Conservation (phyloP, 208 protist species). For the Crithidia brevicula region DNA sequence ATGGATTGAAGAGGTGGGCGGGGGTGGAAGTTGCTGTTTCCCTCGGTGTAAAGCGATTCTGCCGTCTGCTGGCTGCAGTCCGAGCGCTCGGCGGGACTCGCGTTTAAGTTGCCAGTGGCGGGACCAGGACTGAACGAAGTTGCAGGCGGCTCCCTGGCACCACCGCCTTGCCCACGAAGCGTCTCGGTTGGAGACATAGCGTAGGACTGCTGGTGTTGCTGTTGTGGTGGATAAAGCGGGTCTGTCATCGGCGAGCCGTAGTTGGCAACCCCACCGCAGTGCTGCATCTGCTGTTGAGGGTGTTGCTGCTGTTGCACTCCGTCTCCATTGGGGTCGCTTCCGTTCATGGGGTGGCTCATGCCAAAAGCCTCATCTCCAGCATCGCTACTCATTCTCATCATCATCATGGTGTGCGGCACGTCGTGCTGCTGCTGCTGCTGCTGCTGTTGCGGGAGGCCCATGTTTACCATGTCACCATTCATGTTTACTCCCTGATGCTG, state of each 20-base stretch:
- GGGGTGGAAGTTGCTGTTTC: too few species aligned
- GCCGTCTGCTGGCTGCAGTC: too few species aligned
- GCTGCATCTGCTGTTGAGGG: conserved; percentile 4
- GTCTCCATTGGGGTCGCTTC: neutral
- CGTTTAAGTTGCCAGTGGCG: too few species aligned
- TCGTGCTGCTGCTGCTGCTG: conserved; percentile 10
- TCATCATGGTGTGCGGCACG: neutral
- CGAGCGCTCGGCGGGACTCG: too few species aligned
- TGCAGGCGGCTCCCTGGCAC: too few species aligned
- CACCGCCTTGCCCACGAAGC: too few species aligned
- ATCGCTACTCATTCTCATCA: neutral
- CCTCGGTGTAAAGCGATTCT: too few species aligned
- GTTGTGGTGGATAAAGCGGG: neutral
- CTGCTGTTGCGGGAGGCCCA: conserved; percentile 11
- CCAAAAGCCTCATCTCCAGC: neutral
- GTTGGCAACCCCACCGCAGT: neutral
- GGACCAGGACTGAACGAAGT: too few species aligned
- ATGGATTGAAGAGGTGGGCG: neutral
- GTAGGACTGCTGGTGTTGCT: neutral
- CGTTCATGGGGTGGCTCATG: neutral
- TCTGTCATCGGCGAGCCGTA: conserved; percentile 3
- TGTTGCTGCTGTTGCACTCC: neutral
- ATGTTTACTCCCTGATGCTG: neutral
- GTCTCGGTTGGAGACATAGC: neutral
- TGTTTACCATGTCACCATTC: conserved; percentile 7